phyloP scores from a whole-genome alignment of 495 filamentous ascomycete genomes.

The Trichocladium antarcticum region DNA sequence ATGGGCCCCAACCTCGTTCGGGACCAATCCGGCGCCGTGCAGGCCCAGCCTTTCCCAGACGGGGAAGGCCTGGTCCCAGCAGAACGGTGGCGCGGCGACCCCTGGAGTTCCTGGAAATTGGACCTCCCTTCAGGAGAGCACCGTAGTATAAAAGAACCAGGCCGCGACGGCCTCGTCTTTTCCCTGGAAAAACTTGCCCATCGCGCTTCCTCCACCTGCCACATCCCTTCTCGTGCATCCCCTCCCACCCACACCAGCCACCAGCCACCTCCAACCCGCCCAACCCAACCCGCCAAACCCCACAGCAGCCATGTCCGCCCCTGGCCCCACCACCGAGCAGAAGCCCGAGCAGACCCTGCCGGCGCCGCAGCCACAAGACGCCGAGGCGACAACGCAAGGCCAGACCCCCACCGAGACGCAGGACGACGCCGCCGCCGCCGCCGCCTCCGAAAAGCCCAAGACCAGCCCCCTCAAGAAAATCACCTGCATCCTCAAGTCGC shows the following conservation, averaged over 20 bases:
- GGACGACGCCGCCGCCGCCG: not conserved
- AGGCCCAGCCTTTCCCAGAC: not conserved
- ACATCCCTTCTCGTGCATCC: no score
- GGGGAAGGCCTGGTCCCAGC: not conserved
- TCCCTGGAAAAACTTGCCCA: no score
- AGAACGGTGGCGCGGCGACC: not conserved
- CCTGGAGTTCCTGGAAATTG: constrained; percentile 2
- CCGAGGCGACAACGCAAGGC: not conserved
- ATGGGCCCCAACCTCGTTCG: not conserved
- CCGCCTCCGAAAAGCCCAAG: not conserved
- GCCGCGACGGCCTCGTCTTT: no score
- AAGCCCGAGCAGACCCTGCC: constrained; percentile 18
- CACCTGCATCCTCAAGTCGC: constrained; percentile 1
- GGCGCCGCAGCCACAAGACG: not conserved
- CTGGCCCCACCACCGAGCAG: constrained; percentile 46
- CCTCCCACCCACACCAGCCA: no score
- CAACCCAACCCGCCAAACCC: not conserved
- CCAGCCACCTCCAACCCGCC: not conserved
- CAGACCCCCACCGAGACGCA: not conserved
- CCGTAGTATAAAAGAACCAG: no score
- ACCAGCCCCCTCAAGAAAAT: constrained; percentile 9
- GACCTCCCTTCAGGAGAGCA: no score
- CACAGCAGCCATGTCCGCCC: constrained; percentile 27
- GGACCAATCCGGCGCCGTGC: not conserved
- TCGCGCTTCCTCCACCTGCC: no score